Base-by-base conservation (phyloP, 352 stramenopile genomes). In the Globisporangium middletonii region DNA sequence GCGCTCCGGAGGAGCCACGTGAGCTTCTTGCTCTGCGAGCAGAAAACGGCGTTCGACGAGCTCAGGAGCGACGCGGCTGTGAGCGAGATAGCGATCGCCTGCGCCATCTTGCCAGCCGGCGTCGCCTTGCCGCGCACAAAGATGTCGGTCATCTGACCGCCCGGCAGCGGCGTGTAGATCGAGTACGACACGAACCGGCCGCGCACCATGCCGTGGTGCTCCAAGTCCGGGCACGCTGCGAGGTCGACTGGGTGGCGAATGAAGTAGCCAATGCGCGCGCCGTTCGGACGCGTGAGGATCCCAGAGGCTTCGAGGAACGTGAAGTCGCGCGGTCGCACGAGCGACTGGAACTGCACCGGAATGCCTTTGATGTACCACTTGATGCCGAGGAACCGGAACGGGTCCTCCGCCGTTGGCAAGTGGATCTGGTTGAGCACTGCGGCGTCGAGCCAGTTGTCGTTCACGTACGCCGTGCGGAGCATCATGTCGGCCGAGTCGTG, bases 11-110 rank as follows among this genome's bases (percentile, higher is more conserved):
- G 56, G 16, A 76, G 52, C 57, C 57, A 73, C 53, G 63, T 48
- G 30, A 76, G 65, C 57, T 73, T 76, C 57, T 76, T 73, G 55
- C 67, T 71, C 19, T 76, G 59, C 2, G 69, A 58, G 44, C 62
- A 73, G 15, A 56, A 19, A 5, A 63, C 54, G 11, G 53, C 45
- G 37, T 63, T 71, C 57, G 59, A 63, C 23, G 57, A 38, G 43
- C 59, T 71, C 60, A 67, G 54, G 13, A 74, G 48, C 44, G 26
- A 54, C 44, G 63, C 66, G 15, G 64, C 63, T 0, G 60, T 63
- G 33, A 59, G 28, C 38, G 38, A 35, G 27, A 55, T 59, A 2
- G 52, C 52, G 19, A 56, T 54, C 38, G 47, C 47, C 15, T 54
- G 45, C 38, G 59, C 19, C 45, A 60, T 59, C 38, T 59, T 53